Evolutionary conservation across 169 alveolate genomes (phyloP), one percentile per base, ranked within the genome.

Genomic region (Babesia bovis): DNA sequence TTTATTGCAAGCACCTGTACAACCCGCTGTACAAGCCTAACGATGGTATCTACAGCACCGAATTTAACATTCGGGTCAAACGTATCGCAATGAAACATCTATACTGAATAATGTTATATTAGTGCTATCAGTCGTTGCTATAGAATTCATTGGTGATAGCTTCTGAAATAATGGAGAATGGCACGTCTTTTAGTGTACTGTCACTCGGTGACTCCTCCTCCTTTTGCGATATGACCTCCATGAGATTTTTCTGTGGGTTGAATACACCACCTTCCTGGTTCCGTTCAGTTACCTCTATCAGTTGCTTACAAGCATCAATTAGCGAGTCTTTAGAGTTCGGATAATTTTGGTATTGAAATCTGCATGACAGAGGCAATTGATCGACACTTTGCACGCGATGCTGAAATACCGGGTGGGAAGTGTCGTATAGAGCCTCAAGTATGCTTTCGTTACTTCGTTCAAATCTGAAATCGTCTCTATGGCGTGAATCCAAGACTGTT

Each of bases 11-110:
- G 52, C 87, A 84, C 55, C 68, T 88, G 21, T 50, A 81, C 67
- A 88, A 88, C 66, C 93, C 93, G 23, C 67, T 88, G 23, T 88
- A 88, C 75, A 72, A 66, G 41, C 90, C 88, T 28, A 61, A 81
- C 50, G 74, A 45, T 30, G 50, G 38, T 23, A 38, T 81, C 7
- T 71, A 47, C 15, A 60, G 77, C 23, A 13, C 35, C 23, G 70
- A 81, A 9, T 81, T 81, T 36, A 60, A 71, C 49, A n/a, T 17
- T 35, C 49, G 75, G 23, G 84, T 81, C 33, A 58, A 45, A 56
- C 63, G 51, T 72, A 84, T 50, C 71, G 86, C 74, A 69, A 81
- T 32, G 78, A 87, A 36, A 84, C 86, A 76, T 72, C 84, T 44
- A 23, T 58, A 41, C 73, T 88, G 53, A 84, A 83, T 38, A 67